Evolutionary conservation across 495 filamentous ascomycete species (phyloP).

Genomic region (Aspergillus baeticus): DNA sequence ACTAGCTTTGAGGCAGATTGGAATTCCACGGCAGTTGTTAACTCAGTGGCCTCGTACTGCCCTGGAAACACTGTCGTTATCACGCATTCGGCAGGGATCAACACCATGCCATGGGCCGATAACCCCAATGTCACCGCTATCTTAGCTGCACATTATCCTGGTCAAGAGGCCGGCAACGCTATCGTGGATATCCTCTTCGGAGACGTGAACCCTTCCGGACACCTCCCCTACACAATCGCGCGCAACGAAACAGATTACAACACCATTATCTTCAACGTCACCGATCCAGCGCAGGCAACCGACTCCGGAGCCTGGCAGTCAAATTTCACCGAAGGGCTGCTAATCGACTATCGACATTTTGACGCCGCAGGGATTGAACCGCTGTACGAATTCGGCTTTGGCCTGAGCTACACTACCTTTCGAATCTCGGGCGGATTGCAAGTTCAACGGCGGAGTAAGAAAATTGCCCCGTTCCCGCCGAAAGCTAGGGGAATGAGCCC

Average conservation of each 20-base stretch:
- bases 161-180: slow-evolving; percentile 73
- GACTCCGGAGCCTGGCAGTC: slow-evolving; percentile 62
- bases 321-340: slow-evolving; percentile 56
- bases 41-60: too few species aligned
- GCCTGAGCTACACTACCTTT: slow-evolving; percentile 66
- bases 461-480: slow-evolving; percentile 12
- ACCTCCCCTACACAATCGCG: slow-evolving; percentile 77
- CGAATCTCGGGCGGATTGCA: slow-evolving; percentile 35
- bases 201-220: slow-evolving; percentile 68
- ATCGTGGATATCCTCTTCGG: slow-evolving; percentile 75
- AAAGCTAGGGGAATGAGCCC: slow-evolving; percentile 29
- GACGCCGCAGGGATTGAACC: slow-evolving; percentile 57
- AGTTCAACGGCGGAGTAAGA: background rate
- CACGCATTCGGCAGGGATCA: too few species aligned
- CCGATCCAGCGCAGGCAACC: slow-evolving; percentile 31
- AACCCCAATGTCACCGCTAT: slow-evolving; percentile 68
- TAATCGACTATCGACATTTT: slow-evolving; percentile 66
- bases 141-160: slow-evolving; percentile 70
- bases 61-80: too few species aligned
- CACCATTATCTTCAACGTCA: slow-evolving; percentile 51
- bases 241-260: slow-evolving; percentile 66
- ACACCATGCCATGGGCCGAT: slow-evolving; percentile 29
- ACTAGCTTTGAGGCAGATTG: too few species aligned
- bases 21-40: too few species aligned
- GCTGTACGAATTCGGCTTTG: slow-evolving; percentile 66